A percentile compares a stretch with the other conserved stretches of the same genome.
Conservation (phyloP, 1,139 yeast species). For the Candida anutae region DNA sequence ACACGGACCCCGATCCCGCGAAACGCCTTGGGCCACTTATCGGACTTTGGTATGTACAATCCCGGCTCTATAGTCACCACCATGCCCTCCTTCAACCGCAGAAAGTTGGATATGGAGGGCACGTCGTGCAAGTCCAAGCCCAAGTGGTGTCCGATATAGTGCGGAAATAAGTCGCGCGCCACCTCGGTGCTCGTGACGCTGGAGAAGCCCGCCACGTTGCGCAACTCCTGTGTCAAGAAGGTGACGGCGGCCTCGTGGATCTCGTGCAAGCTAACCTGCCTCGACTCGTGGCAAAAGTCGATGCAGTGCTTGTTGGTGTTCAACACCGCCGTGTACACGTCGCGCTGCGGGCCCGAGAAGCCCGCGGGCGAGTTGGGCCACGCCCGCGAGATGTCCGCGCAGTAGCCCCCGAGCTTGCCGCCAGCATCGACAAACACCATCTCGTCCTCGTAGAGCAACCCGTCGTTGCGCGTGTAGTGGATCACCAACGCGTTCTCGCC, state of each 20-base stretch:
- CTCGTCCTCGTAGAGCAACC: slow-evolving; percentile 63
- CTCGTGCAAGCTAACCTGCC: slow-evolving; percentile 57
- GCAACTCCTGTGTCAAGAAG: slow-evolving; percentile 53
- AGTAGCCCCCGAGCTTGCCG: slow-evolving; percentile 88
- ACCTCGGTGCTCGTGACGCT: slow-evolving; percentile 44
- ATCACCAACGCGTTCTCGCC: slow-evolving; percentile 82
- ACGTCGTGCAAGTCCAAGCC: slow-evolving; percentile 92
- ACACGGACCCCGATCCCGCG: slow-evolving; percentile 91
- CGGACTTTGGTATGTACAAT: slow-evolving; percentile 67
- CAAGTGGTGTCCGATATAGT: slow-evolving; percentile 89
- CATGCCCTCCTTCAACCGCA: slow-evolving; percentile 48
- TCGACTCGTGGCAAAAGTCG: slow-evolving; percentile 47
- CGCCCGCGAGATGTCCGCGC: slow-evolving; percentile 91
- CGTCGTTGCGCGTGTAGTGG: slow-evolving; percentile 88
- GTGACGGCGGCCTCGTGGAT: slow-evolving; percentile 65
- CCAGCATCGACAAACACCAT: slow-evolving; percentile 93
- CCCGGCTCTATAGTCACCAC: slow-evolving; percentile 96
- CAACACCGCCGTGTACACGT: slow-evolving; percentile 80
- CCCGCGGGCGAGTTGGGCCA: slow-evolving; percentile 79
- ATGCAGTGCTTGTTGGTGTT: slow-evolving; percentile 78
- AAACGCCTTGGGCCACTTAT: slow-evolving; percentile 67
- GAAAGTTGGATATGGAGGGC: slow-evolving; percentile 50
- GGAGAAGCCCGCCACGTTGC: slow-evolving; percentile 60
- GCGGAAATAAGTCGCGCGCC: slow-evolving; percentile 66
- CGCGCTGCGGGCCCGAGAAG: slow-evolving; percentile 73